A percentile compares a stretch with the other conserved stretches of the same genome.
Conservation (phyloP, 2,329 filamentous ascomycete species). For the Cercospora brassicicola region DNA sequence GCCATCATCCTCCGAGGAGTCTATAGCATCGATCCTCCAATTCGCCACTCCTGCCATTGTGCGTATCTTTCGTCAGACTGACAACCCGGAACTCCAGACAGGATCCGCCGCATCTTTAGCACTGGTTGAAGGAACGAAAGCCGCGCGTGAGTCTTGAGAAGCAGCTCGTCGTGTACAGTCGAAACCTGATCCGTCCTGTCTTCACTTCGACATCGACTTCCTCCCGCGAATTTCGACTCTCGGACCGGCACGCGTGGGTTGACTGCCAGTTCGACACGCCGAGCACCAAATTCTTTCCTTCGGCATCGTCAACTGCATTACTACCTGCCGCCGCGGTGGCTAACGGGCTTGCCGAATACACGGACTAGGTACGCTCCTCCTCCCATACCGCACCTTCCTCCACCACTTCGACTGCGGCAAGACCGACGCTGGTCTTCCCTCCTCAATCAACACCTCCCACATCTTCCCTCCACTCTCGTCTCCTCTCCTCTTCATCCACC, state of each 20-base stretch:
- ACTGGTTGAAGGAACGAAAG: not conserved
- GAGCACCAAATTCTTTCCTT: constrained; percentile 15
- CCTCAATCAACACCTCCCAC: constrained; percentile 4
- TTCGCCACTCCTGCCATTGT: not conserved
- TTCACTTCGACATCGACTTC: constrained; percentile 8
- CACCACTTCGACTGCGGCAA: constrained; percentile 9
- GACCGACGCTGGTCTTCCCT: constrained; percentile 3
- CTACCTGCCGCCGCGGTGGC: constrained; percentile 15
- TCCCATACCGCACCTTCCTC: constrained; percentile 25
- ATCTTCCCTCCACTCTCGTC: constrained; percentile 26
- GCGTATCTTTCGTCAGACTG: not conserved
- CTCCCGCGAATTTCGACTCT: not conserved
- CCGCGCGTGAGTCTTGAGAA: not conserved
- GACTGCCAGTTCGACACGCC: constrained; percentile 17
- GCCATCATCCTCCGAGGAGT: constrained; percentile 1
- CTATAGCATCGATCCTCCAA: constrained; percentile 8
- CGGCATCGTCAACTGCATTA: constrained; percentile 18
- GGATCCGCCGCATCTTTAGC: constrained; percentile 17
- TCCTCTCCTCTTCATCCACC: constrained; percentile 27
- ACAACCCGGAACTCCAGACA: not conserved
- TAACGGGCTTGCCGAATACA: constrained; percentile 8
- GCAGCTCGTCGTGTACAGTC: not conserved
- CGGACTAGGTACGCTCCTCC: constrained; percentile 19
- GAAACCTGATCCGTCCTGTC: not conserved
- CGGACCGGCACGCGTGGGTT: constrained; percentile 17